phyloP scores from a whole-genome alignment of 1,284 basidiomycete genomes.

The Ganoderma lingzhi region DNA sequence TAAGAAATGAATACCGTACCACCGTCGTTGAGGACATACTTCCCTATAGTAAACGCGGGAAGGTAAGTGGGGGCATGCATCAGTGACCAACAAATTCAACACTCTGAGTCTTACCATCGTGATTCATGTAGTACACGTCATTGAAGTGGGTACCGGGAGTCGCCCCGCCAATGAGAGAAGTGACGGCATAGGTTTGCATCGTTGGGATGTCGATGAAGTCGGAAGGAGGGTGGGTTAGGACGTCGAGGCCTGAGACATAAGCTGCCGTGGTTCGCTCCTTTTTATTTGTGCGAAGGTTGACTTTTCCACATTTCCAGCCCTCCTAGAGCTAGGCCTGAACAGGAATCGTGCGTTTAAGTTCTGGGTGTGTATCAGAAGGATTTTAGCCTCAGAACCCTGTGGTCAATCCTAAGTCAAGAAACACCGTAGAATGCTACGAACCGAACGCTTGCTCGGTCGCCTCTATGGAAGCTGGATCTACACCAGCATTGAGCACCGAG shows the following conservation, averaged over 20 bases:
- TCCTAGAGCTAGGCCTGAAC: too few species aligned
- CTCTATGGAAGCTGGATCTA: too few species aligned
- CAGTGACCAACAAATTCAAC: not conserved
- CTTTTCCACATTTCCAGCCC: not conserved
- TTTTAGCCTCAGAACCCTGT: too few species aligned
- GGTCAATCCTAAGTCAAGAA: too few species aligned
- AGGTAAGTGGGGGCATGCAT: not conserved
- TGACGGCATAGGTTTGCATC: not conserved
- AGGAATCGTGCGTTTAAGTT: too few species aligned
- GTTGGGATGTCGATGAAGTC: not conserved
- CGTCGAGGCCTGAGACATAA: not conserved
- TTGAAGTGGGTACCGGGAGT: conserved; percentile 16
- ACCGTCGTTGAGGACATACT: conserved; percentile 9
- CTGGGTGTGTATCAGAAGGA: too few species aligned
- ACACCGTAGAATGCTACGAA: too few species aligned
- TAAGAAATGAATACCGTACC: not conserved
- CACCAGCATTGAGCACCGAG: too few species aligned
- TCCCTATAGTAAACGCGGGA: not conserved
- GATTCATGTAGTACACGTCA: conserved; percentile 17
- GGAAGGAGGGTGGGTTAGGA: not conserved
- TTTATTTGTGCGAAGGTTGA: not conserved
- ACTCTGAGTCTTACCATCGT: conserved; percentile 3
- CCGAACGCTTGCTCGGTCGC: too few species aligned
- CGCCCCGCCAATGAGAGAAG: conserved; percentile 27
- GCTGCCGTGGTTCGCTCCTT: not conserved